Evolutionary conservation across 257 asterid genomes (phyloP), one percentile per base, ranked within the genome.

Genomic region (Nicotiana otophora): DNA sequence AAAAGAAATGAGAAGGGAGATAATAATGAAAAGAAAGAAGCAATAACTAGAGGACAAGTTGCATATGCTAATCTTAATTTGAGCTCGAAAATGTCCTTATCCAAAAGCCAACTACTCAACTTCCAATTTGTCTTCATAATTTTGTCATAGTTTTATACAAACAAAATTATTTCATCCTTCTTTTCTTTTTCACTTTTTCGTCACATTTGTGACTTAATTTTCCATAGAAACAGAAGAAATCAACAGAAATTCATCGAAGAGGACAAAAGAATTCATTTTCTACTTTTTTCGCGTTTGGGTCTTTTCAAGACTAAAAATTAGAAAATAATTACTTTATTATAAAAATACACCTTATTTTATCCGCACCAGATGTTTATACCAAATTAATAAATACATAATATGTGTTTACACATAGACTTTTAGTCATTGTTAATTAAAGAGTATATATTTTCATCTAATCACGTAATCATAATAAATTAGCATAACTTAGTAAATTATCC

Each of bases 21-120:
- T 1, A 74, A 3, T 1, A 74, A 48, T 23, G 30, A 36, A 68
- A 36, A 53, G 55, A 69, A 39, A 66, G 12, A 46, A 46, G 26
- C 8, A 72, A 23, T 23, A 30, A 72, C 39, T 15, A 72, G 61
- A 70, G n/a, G 60, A 70, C 34, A 70, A 70, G 12, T 20, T 70
- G 11, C 78, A 20, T 70, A 42, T 70, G 79, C 61, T 23, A 72
- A 46, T 72, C 34, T 72, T 39, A 36, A 70, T 39, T 39, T 72
- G 39, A 72, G 51, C 19, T 72, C 14, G 4, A 72, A 46, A 72
- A 46, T 26, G 34, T 72, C 61, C 36, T 14, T 26, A 72, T 72
- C 61, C 79, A 72, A 23, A 72, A 20, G 3, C 33, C 30, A 34
- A 68, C 55, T 36, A 68, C 23, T 36, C 79, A 72, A 23, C 20